phyloP scores from a whole-genome alignment of 345 rosid species.

The Chamaenerion angustifolium region DNA sequence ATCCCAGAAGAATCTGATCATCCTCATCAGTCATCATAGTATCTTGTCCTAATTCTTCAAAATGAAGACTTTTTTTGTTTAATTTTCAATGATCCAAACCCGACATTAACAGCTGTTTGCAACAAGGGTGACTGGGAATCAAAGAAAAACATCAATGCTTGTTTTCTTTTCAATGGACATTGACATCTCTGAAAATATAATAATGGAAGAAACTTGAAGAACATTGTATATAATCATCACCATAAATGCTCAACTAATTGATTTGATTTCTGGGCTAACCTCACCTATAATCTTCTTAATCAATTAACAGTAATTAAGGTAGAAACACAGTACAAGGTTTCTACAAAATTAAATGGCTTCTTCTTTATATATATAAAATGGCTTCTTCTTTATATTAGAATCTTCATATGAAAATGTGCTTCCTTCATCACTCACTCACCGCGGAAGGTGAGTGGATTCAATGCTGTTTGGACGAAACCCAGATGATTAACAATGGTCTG shows the following conservation, averaged over 20 bases:
- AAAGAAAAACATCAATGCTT: constrained; percentile 21
- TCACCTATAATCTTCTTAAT: no score
- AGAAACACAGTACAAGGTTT: no score
- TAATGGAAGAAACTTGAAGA: no score
- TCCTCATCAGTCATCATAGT: neutral
- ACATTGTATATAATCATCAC: no score
- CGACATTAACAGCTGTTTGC: constrained; percentile 58
- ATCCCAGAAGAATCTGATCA: constrained; percentile 16
- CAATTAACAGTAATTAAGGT: no score
- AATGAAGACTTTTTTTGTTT: constrained; percentile 28
- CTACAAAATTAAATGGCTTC: no score
- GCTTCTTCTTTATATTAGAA: no score
- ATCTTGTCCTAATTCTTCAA: constrained; percentile 46
- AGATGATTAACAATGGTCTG: constrained; percentile 57
- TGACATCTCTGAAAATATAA: no score
- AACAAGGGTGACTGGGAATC: constrained; percentile 44
- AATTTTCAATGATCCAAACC: neutral
- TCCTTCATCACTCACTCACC: constrained; percentile 13
- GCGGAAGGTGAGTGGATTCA: constrained; percentile 13
- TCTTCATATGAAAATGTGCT: no score
- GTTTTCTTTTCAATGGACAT: constrained; percentile 6
- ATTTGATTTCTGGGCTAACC: no score
- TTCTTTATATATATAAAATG: no score
- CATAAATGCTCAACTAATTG: no score
- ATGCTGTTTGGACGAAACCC: constrained; percentile 46